A percentile compares a stretch with the other conserved stretches of the same genome.
Conservation (phyloP, 2,329 filamentous ascomycete species). For the Thermothelomyces thermophilus region DNA sequence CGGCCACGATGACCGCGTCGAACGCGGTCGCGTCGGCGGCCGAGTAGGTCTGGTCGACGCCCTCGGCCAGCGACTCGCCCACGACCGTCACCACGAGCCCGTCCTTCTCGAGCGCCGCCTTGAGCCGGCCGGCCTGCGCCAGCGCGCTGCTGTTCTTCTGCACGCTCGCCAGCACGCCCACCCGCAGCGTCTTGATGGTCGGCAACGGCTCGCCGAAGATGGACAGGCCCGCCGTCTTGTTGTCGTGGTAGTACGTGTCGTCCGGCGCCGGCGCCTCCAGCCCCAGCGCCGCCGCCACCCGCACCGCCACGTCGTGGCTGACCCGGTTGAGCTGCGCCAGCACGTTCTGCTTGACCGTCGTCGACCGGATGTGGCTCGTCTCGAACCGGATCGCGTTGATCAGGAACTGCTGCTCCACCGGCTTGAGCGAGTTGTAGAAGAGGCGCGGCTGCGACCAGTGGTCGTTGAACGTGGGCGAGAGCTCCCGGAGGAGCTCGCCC, state of each 20-base stretch:
- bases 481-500: slow-evolving; percentile 50
- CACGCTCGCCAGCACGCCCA: slow-evolving; percentile 54
- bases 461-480: slow-evolving; percentile 61
- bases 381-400: slow-evolving; percentile 71
- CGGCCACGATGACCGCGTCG: slow-evolving; percentile 55
- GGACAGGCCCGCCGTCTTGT: slow-evolving; percentile 55
- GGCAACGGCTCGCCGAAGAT: slow-evolving; percentile 50
- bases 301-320: slow-evolving; percentile 58
- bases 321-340: slow-evolving; percentile 63
- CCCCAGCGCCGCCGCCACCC: slow-evolving; percentile 57
- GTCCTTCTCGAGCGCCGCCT: slow-evolving; percentile 38
- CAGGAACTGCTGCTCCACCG: slow-evolving; percentile 62
- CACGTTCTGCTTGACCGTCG: slow-evolving; percentile 56
- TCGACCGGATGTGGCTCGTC: slow-evolving; percentile 51
- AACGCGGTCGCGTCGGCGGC: slow-evolving; percentile 56
- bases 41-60: slow-evolving; percentile 59
- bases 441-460: slow-evolving; percentile 66
- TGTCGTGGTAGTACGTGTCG: slow-evolving; percentile 60
- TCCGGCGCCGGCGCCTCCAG: slow-evolving; percentile 53
- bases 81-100: slow-evolving; percentile 55
- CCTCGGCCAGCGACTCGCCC: slow-evolving; percentile 48
- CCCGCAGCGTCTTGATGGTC: slow-evolving; percentile 54
- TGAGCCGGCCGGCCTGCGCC: slow-evolving; percentile 44
- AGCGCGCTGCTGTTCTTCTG: slow-evolving; percentile 34
- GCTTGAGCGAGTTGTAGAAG: slow-evolving; percentile 65